Evolutionary conservation across 768 basidiomycete species (phyloP).

Genomic region (Coprinopsis cinerea): DNA sequence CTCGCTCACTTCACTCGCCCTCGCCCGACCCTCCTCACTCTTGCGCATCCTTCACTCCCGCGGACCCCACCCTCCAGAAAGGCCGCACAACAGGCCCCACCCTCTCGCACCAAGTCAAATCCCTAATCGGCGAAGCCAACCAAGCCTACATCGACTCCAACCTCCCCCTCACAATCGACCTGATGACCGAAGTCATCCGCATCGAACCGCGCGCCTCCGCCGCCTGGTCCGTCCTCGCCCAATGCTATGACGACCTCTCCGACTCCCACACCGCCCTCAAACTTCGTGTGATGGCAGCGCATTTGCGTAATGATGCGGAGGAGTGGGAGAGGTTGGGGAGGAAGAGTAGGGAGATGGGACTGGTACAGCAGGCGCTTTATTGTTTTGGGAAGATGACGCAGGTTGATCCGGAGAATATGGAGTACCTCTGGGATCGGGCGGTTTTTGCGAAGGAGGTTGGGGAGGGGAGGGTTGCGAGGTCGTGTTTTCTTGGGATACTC

Average conservation of each 20-base stretch:
- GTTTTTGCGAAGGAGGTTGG: slow-evolving; percentile 71
- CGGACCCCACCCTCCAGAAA: slow-evolving; percentile 25
- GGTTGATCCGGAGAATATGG: slow-evolving; percentile 74
- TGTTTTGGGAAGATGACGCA: slow-evolving; percentile 82
- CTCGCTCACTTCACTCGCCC: too few species aligned
- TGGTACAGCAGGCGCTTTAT: slow-evolving; percentile 83
- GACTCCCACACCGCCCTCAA: slow-evolving; percentile 71
- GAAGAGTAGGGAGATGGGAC: slow-evolving; percentile 69
- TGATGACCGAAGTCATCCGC: slow-evolving; percentile 89
- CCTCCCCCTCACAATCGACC: slow-evolving; percentile 60
- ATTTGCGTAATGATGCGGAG: slow-evolving; percentile 78
- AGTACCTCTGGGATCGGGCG: slow-evolving; percentile 88
- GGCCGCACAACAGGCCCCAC: slow-evolving; percentile 42
- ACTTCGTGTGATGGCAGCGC: slow-evolving; percentile 84
- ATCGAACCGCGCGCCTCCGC: slow-evolving; percentile 81
- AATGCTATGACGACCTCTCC: slow-evolving; percentile 70
- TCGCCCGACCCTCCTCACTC: too few species aligned
- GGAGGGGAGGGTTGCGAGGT: slow-evolving; percentile 59
- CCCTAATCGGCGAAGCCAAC: slow-evolving; percentile 81
- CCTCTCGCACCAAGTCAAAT: slow-evolving; percentile 64
- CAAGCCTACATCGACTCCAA: slow-evolving; percentile 76
- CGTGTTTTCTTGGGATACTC: slow-evolving; percentile 65
- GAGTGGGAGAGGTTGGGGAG: slow-evolving; percentile 80
- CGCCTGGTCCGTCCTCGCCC: slow-evolving; percentile 86
- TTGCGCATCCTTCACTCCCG: not conserved